phyloP scores from a whole-genome alignment of 208 protist genomes.

The Trypanosoma cruzi region DNA sequence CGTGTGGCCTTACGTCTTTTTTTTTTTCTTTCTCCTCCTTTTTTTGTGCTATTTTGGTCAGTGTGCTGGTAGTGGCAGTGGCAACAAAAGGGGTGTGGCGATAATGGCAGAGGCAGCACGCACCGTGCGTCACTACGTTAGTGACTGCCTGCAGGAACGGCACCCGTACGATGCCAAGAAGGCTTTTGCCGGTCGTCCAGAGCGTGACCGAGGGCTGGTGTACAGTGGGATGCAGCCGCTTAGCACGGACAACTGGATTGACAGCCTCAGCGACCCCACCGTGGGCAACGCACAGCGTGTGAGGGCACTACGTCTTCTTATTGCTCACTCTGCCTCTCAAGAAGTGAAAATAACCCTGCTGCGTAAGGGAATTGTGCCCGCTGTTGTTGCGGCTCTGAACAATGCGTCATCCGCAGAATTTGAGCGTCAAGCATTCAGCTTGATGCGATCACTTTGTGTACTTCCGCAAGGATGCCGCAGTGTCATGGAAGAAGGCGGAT shows the following conservation, averaged over 20 bases:
- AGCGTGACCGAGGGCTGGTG: constrained; percentile 58
- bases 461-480: constrained; percentile 77
- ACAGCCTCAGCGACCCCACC: constrained; percentile 54
- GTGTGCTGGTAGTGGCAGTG: background rate
- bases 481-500: constrained; percentile 56
- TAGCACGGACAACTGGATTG: constrained; percentile 43
- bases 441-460: constrained; percentile 75
- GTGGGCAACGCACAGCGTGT: constrained; percentile 48
- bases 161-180: constrained; percentile 82
- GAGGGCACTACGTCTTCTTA: constrained; percentile 63
- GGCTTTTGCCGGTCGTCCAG: constrained; percentile 60
- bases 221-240: constrained; percentile 55
- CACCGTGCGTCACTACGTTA: constrained; percentile 82
- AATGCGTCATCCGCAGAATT: constrained; percentile 34
- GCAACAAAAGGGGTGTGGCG: background rate
- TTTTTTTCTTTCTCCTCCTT: background rate
- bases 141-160: constrained; percentile 80
- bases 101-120: constrained; percentile 69
- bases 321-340: constrained; percentile 72
- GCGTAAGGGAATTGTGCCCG: constrained; percentile 53
- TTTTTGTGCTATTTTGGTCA: background rate
- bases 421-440: constrained; percentile 57
- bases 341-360: constrained; percentile 77
- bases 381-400: constrained; percentile 45
- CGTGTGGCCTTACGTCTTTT: background rate